A percentile compares a stretch with the other conserved stretches of the same genome.
Evolutionary conservation across 129 eudicot species (phyloP).

Genomic region (Escallonia rubra): DNA sequence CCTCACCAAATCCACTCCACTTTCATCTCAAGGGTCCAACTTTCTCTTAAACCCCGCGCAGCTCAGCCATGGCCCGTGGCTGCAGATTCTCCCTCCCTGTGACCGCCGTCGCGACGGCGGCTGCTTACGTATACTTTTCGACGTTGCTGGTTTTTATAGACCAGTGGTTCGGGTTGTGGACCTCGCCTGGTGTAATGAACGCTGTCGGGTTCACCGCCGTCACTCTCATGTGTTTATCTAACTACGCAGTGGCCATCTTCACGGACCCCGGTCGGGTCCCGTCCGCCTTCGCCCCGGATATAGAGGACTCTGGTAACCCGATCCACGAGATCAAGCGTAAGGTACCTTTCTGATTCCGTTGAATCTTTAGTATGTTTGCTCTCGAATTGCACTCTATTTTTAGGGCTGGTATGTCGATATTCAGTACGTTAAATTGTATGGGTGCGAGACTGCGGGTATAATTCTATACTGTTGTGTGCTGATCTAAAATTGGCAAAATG

Average conservation of each 20-base stretch:
- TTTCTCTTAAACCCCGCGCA: neutral
- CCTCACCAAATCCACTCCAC: neutral
- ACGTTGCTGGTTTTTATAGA: conserved; percentile 63
- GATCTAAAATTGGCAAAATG: too few species aligned
- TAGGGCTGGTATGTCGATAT: too few species aligned
- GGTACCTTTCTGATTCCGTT: conserved; percentile 23
- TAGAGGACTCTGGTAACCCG: conserved; percentile 61
- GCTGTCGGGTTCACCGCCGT: conserved; percentile 42
- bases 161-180: conserved; percentile 72
- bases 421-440: too few species aligned
- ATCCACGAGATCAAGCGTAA: conserved; percentile 94
- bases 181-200: conserved; percentile 82
- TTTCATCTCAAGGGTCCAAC: conserved; percentile 4
- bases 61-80: conserved; percentile 22
- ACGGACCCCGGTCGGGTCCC: conserved; percentile 96
- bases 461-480: too few species aligned
- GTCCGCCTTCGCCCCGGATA: conserved; percentile 53
- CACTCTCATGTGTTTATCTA: conserved; percentile 51
- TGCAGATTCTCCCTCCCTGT: conserved; percentile 49
- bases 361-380: too few species aligned
- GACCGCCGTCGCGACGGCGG: conserved; percentile 39
- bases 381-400: too few species aligned
- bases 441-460: too few species aligned
- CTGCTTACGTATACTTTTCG: conserved; percentile 59
- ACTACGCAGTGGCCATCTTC: conserved; percentile 45